Conservation (phyloP, 164 flowering plant genomes). For the Malania oleifera region DNA sequence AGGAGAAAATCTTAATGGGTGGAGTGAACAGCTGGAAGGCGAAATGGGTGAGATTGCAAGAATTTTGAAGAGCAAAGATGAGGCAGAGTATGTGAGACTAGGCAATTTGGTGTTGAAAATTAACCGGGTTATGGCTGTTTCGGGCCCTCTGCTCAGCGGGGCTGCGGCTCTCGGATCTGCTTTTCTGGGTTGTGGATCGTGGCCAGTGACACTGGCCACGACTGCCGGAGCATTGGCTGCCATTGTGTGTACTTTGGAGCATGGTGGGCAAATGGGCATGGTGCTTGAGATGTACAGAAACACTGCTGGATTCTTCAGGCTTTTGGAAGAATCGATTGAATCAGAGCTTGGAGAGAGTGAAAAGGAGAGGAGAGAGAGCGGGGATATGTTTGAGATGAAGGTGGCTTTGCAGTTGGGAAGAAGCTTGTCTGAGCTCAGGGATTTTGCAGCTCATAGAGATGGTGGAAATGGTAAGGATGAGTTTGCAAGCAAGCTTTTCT, state of each 20-base stretch:
- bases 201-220: too few relatives aligned
- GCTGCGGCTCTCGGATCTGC: too few relatives aligned
- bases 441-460: constrained; percentile 21
- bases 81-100: too few relatives aligned
- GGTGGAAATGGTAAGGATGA: constrained; percentile 25
- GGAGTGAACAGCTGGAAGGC: too few relatives aligned
- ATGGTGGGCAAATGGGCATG: constrained; percentile 11
- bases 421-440: constrained; percentile 29
- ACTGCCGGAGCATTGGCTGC: too few relatives aligned
- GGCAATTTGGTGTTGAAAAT: too few relatives aligned
- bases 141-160: too few relatives aligned
- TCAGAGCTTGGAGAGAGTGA: constrained; percentile 35
- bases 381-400: constrained; percentile 50
- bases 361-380: constrained; percentile 38
- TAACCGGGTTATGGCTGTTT: too few relatives aligned
- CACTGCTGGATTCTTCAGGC: constrained; percentile 36
- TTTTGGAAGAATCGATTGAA: constrained; percentile 33
- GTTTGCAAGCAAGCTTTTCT: constrained; percentile 35
- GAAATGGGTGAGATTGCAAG: too few relatives aligned
- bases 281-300: constrained; percentile 56
- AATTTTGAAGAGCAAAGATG: too few relatives aligned
- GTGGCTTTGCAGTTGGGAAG: constrained; percentile 49
- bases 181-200: too few relatives aligned
- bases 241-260: too few relatives aligned
- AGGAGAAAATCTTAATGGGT: background rate